Conservation (phyloP, 768 basidiomycete species). For the Tulasnella calospora region DNA sequence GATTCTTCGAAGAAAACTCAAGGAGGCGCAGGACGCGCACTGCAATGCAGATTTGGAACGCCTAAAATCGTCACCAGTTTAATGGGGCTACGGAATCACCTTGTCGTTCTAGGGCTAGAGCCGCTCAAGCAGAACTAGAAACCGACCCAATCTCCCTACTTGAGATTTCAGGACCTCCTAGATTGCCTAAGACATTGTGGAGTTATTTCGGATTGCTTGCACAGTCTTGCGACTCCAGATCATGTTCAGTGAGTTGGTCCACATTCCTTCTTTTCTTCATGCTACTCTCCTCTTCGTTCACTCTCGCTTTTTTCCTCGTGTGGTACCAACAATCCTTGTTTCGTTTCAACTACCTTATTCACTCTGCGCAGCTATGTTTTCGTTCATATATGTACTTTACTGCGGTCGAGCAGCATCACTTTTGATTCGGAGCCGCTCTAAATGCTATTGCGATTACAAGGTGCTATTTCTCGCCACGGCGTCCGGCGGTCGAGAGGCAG, state of each 20-base stretch:
- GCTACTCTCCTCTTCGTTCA: neutral
- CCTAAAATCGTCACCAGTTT: neutral
- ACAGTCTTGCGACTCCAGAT: neutral
- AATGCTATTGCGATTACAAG: neutral
- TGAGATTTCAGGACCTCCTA: neutral
- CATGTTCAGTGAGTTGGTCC: neutral
- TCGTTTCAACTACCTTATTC: neutral
- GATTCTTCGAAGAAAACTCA: neutral
- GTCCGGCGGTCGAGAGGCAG: slow-evolving; percentile 49
- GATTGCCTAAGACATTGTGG: neutral
- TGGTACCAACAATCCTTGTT: neutral
- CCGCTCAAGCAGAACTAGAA: neutral
- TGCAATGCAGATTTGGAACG: neutral
- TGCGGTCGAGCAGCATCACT: neutral
- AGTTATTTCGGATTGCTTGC: neutral
- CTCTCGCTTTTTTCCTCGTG: neutral
- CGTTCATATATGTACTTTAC: neutral
- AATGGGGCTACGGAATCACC: neutral
- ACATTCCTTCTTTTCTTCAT: neutral
- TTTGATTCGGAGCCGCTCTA: neutral
- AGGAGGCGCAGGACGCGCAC: neutral
- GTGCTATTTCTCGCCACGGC: slow-evolving; percentile 33
- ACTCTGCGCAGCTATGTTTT: neutral
- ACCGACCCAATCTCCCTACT: neutral
- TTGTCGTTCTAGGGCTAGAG: neutral